phyloP scores from a whole-genome alignment of 2,329 filamentous ascomycete genomes.

The Bipolaris victoriae region DNA sequence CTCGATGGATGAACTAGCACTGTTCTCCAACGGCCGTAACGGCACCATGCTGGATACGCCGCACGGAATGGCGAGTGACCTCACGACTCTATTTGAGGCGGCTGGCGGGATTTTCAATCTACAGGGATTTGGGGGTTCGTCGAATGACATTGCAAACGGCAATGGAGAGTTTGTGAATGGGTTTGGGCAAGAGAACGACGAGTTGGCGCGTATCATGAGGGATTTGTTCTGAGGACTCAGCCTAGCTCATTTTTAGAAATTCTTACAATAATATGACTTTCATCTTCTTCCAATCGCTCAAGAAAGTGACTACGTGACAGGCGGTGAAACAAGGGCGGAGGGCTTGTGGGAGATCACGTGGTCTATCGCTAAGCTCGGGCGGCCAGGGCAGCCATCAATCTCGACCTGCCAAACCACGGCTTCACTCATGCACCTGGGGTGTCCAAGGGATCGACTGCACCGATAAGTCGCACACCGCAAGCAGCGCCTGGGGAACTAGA shows the following conservation, averaged over 20 bases:
- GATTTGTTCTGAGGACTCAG: slow-evolving; percentile 59
- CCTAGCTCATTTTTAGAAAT: neutral
- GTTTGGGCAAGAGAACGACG: slow-evolving; percentile 65
- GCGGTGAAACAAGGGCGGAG: neutral
- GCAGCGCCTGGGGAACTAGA: neutral
- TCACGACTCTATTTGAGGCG: slow-evolving; percentile 68
- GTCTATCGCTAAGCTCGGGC: slow-evolving; percentile 23
- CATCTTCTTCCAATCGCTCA: neutral
- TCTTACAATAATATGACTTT: neutral
- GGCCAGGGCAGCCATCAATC: slow-evolving; percentile 21
- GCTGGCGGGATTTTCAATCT: slow-evolving; percentile 58
- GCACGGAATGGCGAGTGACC: slow-evolving; percentile 66
- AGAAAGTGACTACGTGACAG: neutral
- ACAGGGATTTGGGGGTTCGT: slow-evolving; percentile 34
- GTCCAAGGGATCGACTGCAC: slow-evolving; percentile 3
- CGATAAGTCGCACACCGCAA: slow-evolving; percentile 2
- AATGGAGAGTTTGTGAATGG: slow-evolving; percentile 53
- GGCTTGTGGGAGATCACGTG: slow-evolving; percentile 22
- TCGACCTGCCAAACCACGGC: slow-evolving; percentile 22
- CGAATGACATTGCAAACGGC: slow-evolving; percentile 43
- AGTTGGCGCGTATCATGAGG: slow-evolving; percentile 64
- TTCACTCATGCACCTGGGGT: slow-evolving; percentile 13
- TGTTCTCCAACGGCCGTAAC: slow-evolving; percentile 52
- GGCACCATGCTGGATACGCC: slow-evolving; percentile 55
- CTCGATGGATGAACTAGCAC: slow-evolving; percentile 62